Conservation (phyloP, 2,329 filamentous ascomycete genomes). For the Fonsecaea erecta region DNA sequence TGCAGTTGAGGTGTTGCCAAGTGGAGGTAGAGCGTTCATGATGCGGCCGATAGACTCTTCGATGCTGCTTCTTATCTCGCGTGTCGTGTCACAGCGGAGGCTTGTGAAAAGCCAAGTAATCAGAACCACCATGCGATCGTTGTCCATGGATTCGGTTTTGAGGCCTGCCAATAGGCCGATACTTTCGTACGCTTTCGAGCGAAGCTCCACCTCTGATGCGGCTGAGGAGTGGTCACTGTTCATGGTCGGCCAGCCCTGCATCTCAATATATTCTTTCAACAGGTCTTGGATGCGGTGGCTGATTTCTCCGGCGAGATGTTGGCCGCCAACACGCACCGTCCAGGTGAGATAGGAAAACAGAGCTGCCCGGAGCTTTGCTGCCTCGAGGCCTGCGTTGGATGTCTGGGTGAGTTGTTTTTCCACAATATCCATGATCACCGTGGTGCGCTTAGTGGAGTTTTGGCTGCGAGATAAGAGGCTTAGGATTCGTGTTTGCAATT, state of each 20-base stretch:
- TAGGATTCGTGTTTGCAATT: constrained; percentile 78
- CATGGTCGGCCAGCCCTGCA: constrained; percentile 78
- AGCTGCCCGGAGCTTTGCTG: constrained; percentile 76
- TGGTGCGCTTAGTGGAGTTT: constrained; percentile 70
- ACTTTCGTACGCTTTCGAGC: constrained; percentile 85
- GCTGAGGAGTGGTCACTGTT: constrained; percentile 54
- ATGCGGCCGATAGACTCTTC: constrained; percentile 85
- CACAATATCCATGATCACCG: constrained; percentile 71
- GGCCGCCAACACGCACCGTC: constrained; percentile 73
- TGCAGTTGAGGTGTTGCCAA: constrained; percentile 48
- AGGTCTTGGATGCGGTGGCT: constrained; percentile 66
- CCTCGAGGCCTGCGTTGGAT: constrained; percentile 68
- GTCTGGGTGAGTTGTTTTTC: constrained; percentile 61
- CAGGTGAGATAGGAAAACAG: constrained; percentile 87
- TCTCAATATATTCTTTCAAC: constrained; percentile 73
- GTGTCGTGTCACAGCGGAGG: constrained; percentile 75
- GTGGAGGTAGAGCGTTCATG: constrained; percentile 58
- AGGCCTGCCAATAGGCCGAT: constrained; percentile 77
- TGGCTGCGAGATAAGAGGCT: constrained; percentile 76
- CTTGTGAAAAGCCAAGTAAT: constrained; percentile 83
- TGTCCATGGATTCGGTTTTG: constrained; percentile 60
- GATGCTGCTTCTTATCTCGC: constrained; percentile 79
- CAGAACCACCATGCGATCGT: constrained; percentile 55
- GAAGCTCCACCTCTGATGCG: constrained; percentile 67
- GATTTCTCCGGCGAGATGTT: constrained; percentile 61